Percentiles rank a stretch among this genome's conserved stretches.
phyloP scores from a whole-genome alignment of 1,284 basidiomycete genomes.

The Cryptococcus sp. region DNA sequence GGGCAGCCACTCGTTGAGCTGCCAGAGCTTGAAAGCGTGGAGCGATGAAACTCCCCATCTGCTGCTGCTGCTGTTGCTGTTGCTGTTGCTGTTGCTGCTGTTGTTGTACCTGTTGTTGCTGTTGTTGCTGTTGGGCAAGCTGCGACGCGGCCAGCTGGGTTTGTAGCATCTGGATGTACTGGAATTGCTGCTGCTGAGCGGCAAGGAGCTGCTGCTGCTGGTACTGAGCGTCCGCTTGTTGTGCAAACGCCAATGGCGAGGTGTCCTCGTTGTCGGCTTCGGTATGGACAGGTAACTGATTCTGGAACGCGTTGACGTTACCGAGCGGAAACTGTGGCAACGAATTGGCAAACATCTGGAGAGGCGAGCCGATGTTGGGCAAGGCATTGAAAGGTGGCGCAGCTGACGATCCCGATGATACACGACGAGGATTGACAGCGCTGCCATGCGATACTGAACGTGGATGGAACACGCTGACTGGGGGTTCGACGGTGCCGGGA shows the following conservation, averaged over 20 bases:
- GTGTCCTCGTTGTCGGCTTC: constrained; percentile 34
- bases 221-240: constrained; percentile 31
- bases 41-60: constrained; percentile 67
- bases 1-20: constrained; percentile 58
- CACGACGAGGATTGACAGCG: constrained; percentile 18
- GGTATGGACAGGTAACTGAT: constrained; percentile 19
- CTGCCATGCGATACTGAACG: constrained; percentile 22
- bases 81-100: constrained; percentile 27
- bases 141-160: constrained; percentile 41
- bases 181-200: constrained; percentile 42
- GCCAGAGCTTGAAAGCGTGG: constrained; percentile 84
- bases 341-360: constrained; percentile 18
- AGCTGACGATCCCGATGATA: constrained; percentile 19
- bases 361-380: constrained; percentile 2
- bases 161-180: constrained; percentile 48
- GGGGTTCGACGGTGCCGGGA: constrained; percentile 16
- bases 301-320: constrained; percentile 17
- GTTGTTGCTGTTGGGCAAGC: constrained; percentile 32
- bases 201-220: constrained; percentile 48
- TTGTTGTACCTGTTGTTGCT: constrained; percentile 16
- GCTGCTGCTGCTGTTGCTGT: constrained; percentile 41
- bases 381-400: constrained; percentile 9
- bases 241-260: constrained; percentile 26
- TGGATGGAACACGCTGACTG: constrained; percentile 16
- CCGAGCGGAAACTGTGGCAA: constrained; percentile 26